Conservation (phyloP, 305 asterid genomes). For the Striga hermonthica region DNA sequence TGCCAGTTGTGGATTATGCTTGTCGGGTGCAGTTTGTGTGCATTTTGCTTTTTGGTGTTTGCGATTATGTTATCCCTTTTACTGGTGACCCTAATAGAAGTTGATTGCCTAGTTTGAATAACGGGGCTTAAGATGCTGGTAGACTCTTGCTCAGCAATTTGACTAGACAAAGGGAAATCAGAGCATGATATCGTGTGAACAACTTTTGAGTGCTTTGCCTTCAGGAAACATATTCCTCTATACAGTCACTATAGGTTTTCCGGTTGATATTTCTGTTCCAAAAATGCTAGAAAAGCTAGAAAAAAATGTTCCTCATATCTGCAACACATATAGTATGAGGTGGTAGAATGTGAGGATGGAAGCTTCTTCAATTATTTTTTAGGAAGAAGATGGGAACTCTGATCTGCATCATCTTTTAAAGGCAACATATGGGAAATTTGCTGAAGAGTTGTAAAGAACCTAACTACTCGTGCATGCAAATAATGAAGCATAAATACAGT, state of each 20-base stretch:
- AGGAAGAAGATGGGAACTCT: background rate
- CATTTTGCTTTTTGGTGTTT: constrained; percentile 3
- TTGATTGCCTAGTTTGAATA: background rate
- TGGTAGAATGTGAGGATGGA: constrained; percentile 8
- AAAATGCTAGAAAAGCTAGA: background rate
- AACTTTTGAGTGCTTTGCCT: too few relatives aligned
- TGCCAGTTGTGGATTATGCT: too few relatives aligned
- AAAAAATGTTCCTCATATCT: constrained; percentile 2
- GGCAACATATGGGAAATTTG: background rate
- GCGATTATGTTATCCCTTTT: background rate
- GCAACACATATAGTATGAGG: constrained; percentile 7
- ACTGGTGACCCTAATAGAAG: constrained; percentile 5
- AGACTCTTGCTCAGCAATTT: too few relatives aligned
- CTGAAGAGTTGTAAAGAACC: too few relatives aligned
- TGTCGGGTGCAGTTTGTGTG: background rate
- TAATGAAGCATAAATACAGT: background rate
- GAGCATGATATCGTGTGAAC: too few relatives aligned
- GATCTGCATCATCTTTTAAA: background rate
- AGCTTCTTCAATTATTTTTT: background rate
- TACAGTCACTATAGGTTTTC: too few relatives aligned
- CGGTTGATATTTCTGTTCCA: background rate
- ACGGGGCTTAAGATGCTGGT: background rate
- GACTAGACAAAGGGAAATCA: too few relatives aligned
- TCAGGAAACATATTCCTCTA: too few relatives aligned
- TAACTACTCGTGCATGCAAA: too few relatives aligned